Conservation (phyloP, 257 asterid species). For the Forsythia viridissima region DNA sequence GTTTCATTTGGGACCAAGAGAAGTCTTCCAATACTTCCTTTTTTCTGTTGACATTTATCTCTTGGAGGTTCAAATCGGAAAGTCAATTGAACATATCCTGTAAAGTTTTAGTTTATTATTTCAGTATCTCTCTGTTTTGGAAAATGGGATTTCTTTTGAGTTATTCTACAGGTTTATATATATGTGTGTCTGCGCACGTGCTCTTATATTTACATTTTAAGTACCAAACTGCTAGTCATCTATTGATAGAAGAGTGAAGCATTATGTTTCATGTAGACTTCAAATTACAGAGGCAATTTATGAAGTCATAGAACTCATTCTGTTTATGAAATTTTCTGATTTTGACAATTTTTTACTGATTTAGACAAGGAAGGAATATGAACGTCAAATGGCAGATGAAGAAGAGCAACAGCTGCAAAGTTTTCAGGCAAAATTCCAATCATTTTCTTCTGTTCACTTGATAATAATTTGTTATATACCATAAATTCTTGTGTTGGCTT, state of each 20-base stretch:
- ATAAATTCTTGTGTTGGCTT: slow-evolving; percentile 19
- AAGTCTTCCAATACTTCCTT: neutral
- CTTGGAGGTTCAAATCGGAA: neutral
- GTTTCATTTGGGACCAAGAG: neutral
- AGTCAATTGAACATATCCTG: neutral
- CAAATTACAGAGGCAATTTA: slow-evolving; percentile 5
- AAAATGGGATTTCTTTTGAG: neutral
- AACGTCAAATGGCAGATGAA: slow-evolving; percentile 78
- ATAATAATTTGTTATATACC: slow-evolving; percentile 12
- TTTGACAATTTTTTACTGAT: slow-evolving; percentile 29
- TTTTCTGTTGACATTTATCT: neutral
- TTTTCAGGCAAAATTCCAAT: slow-evolving; percentile 66
- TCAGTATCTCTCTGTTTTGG: neutral
- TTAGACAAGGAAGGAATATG: slow-evolving; percentile 79
- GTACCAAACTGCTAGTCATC: neutral
- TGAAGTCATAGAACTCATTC: neutral
- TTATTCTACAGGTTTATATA: neutral
- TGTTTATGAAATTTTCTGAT: slow-evolving; percentile 16
- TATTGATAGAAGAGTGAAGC: neutral
- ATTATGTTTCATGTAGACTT: slow-evolving; percentile 14
- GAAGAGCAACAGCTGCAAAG: slow-evolving; percentile 70
- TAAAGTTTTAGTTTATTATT: neutral
- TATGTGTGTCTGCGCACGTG: neutral
- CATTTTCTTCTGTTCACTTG: slow-evolving; percentile 13
- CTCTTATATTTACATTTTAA: neutral